Evolutionary conservation across 805 yeast species (phyloP).

Genomic region (Ogataea paradorogensis): DNA sequence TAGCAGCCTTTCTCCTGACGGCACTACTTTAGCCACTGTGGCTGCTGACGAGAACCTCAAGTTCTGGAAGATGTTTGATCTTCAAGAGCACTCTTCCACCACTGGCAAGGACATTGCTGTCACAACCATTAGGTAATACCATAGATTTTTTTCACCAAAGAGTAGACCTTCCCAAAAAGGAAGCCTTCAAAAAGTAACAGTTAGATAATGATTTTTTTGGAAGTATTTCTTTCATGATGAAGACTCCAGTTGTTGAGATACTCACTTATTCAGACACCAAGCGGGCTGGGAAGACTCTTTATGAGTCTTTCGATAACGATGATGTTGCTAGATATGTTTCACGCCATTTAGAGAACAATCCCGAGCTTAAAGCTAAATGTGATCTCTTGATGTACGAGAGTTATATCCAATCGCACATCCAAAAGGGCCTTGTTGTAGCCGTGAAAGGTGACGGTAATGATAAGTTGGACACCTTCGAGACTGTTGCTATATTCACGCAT

Average conservation of each 20-base stretch:
- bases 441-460: conserved; percentile 42
- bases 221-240: conserved; percentile 3
- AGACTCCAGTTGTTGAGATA: conserved; percentile 27
- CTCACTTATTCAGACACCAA: conserved; percentile 29
- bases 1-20: conserved; percentile 87
- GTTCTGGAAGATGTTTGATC: conserved; percentile 88
- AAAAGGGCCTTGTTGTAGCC: conserved; percentile 49
- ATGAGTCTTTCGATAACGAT: conserved; percentile 34
- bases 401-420: conserved; percentile 48
- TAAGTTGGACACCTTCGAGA: conserved; percentile 39
- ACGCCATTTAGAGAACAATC: conserved; percentile 34
- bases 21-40: conserved; percentile 85
- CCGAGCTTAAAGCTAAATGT: conserved; percentile 29
- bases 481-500: conserved; percentile 53
- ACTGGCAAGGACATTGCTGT: conserved; percentile 47
- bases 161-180: conserved; percentile 14
- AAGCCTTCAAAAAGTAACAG: conserved; percentile 6
- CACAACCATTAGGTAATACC: conserved; percentile 46
- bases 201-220: conserved; percentile 1
- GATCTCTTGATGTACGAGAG: conserved; percentile 48
- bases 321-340: conserved; percentile 33
- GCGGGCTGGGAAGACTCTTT: conserved; percentile 36
- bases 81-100: conserved; percentile 26
- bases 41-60: conserved; percentile 96
- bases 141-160: not conserved